Percentiles rank a stretch among this genome's conserved stretches.
Evolutionary conservation across 495 filamentous ascomycete genomes (phyloP).

Genomic region (Cladorrhinum samala): DNA sequence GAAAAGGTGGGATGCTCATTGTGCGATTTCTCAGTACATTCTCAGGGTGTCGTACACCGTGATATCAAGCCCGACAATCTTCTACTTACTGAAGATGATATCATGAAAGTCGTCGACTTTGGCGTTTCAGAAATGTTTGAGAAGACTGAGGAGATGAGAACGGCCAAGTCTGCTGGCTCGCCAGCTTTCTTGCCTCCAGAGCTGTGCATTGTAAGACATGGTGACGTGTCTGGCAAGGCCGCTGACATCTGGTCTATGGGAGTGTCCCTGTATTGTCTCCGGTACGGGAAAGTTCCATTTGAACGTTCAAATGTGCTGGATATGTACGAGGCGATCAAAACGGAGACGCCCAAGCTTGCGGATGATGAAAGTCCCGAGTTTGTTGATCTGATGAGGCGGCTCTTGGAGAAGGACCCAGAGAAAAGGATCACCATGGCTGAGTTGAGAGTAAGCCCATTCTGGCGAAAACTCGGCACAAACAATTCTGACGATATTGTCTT

Average conservation of each 20-base stretch:
- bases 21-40: slow-evolving; percentile 56
- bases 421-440: slow-evolving; percentile 77
- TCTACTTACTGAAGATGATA: slow-evolving; percentile 80
- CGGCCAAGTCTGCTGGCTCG: slow-evolving; percentile 88
- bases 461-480: too few relatives aligned
- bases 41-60: slow-evolving; percentile 90
- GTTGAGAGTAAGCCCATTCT: slow-evolving; percentile 66
- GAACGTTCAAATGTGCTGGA: slow-evolving; percentile 71
- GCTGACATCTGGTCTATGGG: slow-evolving; percentile 99
- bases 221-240: slow-evolving; percentile 79
- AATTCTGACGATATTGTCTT: too few relatives aligned
- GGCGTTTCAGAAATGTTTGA: slow-evolving; percentile 98
- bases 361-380: slow-evolving; percentile 55
- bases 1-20: background rate
- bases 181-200: slow-evolving; percentile 94
- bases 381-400: slow-evolving; percentile 56
- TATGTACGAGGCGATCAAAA: slow-evolving; percentile 81
- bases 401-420: slow-evolving; percentile 70
- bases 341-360: slow-evolving; percentile 47
- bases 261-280: slow-evolving; percentile 85
- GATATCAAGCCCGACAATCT: slow-evolving; percentile 99
- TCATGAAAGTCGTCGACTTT: slow-evolving; percentile 96
- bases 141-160: slow-evolving; percentile 82
- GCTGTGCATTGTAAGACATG: slow-evolving; percentile 82
- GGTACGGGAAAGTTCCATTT: slow-evolving; percentile 84